Evolutionary conservation across 306 rosid species (phyloP), one percentile per base, ranked within the genome.

Genomic region (Quercus ilex): DNA sequence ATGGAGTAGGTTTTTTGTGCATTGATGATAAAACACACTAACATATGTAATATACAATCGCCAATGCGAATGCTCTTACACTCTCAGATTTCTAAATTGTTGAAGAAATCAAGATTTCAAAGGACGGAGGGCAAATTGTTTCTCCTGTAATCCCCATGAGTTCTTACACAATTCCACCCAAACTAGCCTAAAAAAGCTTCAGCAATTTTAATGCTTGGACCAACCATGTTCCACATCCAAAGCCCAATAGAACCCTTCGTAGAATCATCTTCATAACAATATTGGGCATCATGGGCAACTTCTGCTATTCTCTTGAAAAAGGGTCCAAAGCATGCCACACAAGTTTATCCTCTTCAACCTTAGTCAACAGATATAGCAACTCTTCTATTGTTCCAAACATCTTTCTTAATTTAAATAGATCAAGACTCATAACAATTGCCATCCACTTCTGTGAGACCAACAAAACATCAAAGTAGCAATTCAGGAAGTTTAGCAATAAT

Each of bases 401-500:
- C 81, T 89, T 90, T 74, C 99, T 89, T 71, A 92, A 74, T 76
- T 88, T 74, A 72, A 80, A 95, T 15, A 95, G 86, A 53, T 92
- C 92, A 4, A 85, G 76, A 84, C 91, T 84, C 73, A 23, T 84
- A 73, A 95, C 77, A 62, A 86, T 86, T 57, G 83, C 79, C 74
- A 89, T 92, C 98, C 99, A 95, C 78, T 85, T 92, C 81, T 84
- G 83, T 1, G 99, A 93, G 38, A 95, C 98, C 87, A 80, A 67
- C 78, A 86, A 89, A 55, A 87, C 62, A 73, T 85, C 82, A 41
- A 81, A 83, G 83, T 95, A 87, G 85, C 75, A 89, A 89, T 83
- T 78, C 96, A 57, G 98, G 97, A 82, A 92, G 81, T 71, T 98
- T 91, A 58, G 99, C 98, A 28, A 95, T 85, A 78, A 95, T 93